These are phyloP conservation scores for Arabidopsis hybrid DNA, from an alignment of 441 rosid genomes.

Conservation along the genomic window DNA sequence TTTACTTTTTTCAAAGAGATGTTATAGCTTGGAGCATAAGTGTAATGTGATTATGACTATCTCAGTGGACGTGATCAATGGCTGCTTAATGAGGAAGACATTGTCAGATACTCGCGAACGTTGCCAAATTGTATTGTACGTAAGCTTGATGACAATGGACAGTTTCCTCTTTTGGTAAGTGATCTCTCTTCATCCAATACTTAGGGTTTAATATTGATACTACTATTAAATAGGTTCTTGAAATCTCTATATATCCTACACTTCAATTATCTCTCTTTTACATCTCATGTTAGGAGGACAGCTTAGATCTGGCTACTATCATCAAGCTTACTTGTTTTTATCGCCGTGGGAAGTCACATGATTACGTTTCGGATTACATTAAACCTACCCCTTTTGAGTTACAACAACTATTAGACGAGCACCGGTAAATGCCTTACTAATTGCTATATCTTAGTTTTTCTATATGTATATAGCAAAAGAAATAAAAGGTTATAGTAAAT, in stretches of 20 bases:
- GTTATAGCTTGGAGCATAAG: not conserved
- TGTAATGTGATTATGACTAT: conserved; percentile 12
- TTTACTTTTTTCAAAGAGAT: not conserved
- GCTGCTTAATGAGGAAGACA: conserved; percentile 53
- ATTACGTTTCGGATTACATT: conserved; percentile 61
- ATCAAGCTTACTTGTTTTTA: conserved; percentile 63
- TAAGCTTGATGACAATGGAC: conserved; percentile 51
- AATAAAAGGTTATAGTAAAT: conserved; percentile 17
- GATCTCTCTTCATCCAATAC: conserved; percentile 8
- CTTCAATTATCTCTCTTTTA: not conserved
- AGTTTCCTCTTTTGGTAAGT: conserved; percentile 62
- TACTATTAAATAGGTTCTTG: not conserved
- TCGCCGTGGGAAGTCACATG: conserved; percentile 58
- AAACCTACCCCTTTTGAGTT: conserved; percentile 65
- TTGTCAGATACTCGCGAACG: conserved; percentile 38
- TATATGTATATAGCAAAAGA: conserved; percentile 2
- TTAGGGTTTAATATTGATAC: not conserved
- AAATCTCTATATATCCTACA: not conserved
- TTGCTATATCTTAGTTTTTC: not conserved
- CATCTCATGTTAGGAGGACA: conserved; percentile 58
- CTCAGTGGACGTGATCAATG: conserved; percentile 63
- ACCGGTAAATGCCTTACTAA: conserved; percentile 22
- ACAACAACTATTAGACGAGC: conserved; percentile 42
- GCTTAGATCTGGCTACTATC: conserved; percentile 54
- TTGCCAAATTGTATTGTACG: conserved; percentile 52